Conservation (phyloP, 306 rosid species). For the Cucumis melo region DNA sequence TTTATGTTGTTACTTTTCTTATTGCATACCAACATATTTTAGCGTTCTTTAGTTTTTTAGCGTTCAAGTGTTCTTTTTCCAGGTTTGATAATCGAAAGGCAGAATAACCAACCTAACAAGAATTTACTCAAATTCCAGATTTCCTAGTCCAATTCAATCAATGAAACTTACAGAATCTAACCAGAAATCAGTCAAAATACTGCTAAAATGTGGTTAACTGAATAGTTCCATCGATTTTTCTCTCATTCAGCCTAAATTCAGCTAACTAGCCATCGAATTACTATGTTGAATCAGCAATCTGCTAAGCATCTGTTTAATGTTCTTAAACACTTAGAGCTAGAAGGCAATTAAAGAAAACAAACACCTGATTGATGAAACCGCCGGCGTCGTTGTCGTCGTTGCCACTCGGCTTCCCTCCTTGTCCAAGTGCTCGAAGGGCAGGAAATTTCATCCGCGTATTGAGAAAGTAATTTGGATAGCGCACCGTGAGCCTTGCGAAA, state of each 20-base stretch:
- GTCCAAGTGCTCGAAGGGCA: conserved; percentile 26
- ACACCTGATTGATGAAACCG: conserved; percentile 25
- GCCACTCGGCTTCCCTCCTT: conserved; percentile 7
- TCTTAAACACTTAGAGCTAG: neutral
- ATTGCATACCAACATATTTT: no score
- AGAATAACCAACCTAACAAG: neutral
- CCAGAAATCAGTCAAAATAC: neutral
- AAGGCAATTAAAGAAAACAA: neutral
- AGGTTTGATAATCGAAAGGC: neutral
- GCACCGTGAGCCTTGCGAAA: conserved; percentile 6
- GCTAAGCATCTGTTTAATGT: neutral
- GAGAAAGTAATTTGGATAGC: conserved; percentile 14
- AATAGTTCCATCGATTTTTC: neutral
- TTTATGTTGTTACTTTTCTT: no score
- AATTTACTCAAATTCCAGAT: neutral
- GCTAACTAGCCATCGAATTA: neutral
- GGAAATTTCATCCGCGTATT: conserved; percentile 1
- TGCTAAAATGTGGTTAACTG: neutral
- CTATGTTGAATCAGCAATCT: neutral
- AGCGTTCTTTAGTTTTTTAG: no score
- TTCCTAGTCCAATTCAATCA: neutral
- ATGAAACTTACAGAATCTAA: neutral
- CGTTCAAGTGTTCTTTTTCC: neutral
- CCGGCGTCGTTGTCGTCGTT: neutral
- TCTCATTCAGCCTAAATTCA: neutral